phyloP scores from a whole-genome alignment of 192 early-diverging fungal genomes.

The Podila epigama region DNA sequence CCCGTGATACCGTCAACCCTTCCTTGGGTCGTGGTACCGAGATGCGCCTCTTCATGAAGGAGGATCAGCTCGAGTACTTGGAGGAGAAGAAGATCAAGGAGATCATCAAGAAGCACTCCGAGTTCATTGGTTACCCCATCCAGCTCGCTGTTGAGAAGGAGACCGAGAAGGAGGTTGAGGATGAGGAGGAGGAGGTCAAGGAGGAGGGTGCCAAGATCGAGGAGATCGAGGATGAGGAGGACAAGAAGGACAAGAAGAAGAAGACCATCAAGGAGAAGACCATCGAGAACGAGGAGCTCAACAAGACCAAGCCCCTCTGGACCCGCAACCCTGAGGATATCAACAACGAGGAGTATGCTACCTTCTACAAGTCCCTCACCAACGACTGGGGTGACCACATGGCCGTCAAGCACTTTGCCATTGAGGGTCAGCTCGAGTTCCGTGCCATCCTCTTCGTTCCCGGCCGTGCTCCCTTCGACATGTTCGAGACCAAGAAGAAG shows the following conservation, averaged over 20 bases:
- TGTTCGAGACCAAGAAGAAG: conserved; percentile 99
- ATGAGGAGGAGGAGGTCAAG: conserved; percentile 81
- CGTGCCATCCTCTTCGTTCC: conserved; percentile 98
- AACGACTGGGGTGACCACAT: conserved; percentile 99
- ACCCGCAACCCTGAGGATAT: conserved; percentile 99
- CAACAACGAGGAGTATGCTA: conserved; percentile 93
- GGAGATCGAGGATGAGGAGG: conserved; percentile 84
- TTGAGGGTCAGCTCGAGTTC: conserved; percentile 99
- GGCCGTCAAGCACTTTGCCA: conserved; percentile 98
- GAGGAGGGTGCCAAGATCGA: conserved; percentile 80
- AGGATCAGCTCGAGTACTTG: conserved; percentile 97
- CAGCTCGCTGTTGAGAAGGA: conserved; percentile 96
- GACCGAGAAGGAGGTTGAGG: conserved; percentile 97
- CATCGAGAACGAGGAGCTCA: conserved; percentile 92
- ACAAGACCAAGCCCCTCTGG: conserved; percentile 99
- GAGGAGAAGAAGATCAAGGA: conserved; percentile 99
- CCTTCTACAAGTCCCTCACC: conserved; percentile 98
- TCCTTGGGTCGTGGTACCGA: conserved; percentile 94
- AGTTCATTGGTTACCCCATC: conserved; percentile 99
- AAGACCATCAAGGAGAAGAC: conserved; percentile 87
- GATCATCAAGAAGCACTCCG: conserved; percentile 99
- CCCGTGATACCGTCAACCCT: conserved; percentile 90
- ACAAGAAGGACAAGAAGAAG: conserved; percentile 75
- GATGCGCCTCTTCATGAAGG: conserved; percentile 98
- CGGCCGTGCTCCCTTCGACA: conserved; percentile 95